These are phyloP conservation scores for Aspergillus novoparasiticus DNA, from an alignment of 2,329 filamentous ascomycete genomes.

Conservation along the genomic window DNA sequence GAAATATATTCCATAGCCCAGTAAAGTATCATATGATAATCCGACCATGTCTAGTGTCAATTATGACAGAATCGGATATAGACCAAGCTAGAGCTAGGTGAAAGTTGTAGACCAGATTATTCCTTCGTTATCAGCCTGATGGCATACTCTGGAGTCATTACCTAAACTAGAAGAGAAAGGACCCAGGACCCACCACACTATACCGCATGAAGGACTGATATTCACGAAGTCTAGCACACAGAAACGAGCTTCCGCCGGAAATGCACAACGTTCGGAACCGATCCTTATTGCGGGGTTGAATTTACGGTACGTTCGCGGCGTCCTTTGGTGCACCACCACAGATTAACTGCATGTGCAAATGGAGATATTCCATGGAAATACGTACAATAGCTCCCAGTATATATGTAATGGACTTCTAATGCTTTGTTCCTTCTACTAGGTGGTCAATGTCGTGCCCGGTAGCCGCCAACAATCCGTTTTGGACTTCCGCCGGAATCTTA, in stretches of 20 bases:
- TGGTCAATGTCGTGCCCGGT: background rate
- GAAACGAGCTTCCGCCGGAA: background rate
- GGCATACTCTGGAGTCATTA: background rate
- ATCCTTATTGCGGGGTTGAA: no score
- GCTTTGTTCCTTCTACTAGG: background rate
- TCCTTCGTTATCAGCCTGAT: no score
- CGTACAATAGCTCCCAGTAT: background rate
- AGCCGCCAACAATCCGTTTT: background rate
- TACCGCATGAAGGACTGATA: background rate
- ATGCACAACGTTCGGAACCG: background rate
- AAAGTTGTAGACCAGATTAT: no score
- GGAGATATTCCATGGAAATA: background rate
- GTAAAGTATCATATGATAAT: no score
- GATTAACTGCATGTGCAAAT: background rate
- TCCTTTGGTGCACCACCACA: no score
- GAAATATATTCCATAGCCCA: background rate
- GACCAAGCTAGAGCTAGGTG: no score
- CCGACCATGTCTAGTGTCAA: no score
- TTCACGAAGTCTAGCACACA: background rate
- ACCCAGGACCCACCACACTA: background rate
- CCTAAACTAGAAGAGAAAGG: background rate
- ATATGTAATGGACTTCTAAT: rapidly evolving
- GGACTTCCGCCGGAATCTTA: background rate
- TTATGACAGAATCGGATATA: no score
- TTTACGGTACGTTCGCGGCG: no score